Evolutionary conservation across 257 asterid species (phyloP).

Genomic region (Apocynum venetum): DNA sequence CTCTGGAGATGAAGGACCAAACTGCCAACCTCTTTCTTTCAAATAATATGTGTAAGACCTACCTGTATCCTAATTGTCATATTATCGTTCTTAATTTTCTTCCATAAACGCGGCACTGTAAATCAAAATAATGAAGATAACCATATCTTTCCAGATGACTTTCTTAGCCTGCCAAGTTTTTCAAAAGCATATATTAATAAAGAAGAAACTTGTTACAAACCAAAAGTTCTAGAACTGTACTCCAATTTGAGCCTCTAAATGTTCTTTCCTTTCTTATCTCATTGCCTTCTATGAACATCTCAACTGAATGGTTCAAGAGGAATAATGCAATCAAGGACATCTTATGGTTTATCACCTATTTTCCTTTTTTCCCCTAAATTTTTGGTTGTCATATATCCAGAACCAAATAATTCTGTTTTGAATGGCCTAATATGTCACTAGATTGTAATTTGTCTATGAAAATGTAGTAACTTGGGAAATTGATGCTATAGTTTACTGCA

Average conservation of each 20-base stretch:
- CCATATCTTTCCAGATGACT: neutral
- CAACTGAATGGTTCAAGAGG: neutral
- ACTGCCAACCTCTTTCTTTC: conserved; percentile 23
- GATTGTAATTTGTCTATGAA: neutral
- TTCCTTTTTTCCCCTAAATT: neutral
- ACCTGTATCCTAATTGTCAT: conserved; percentile 10
- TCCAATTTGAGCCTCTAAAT: neutral
- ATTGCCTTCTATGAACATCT: neutral
- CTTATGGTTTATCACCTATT: neutral
- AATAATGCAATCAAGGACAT: neutral
- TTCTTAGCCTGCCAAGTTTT: neutral
- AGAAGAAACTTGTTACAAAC: neutral
- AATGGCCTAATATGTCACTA: neutral
- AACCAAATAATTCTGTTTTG: neutral
- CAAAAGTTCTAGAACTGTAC: neutral
- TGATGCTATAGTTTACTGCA: neutral
- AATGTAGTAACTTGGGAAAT: neutral
- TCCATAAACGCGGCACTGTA: neutral
- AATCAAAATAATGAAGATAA: neutral
- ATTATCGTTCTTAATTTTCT: neutral
- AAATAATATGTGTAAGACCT: conserved; percentile 27
- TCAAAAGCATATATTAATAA: neutral
- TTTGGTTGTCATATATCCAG: neutral
- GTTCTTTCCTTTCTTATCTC: neutral
- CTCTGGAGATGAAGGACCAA: conserved; percentile 38